A percentile compares a stretch with the other conserved stretches of the same genome.
phyloP scores from a whole-genome alignment of 106 monocot species.

The Allium fistulosum region DNA sequence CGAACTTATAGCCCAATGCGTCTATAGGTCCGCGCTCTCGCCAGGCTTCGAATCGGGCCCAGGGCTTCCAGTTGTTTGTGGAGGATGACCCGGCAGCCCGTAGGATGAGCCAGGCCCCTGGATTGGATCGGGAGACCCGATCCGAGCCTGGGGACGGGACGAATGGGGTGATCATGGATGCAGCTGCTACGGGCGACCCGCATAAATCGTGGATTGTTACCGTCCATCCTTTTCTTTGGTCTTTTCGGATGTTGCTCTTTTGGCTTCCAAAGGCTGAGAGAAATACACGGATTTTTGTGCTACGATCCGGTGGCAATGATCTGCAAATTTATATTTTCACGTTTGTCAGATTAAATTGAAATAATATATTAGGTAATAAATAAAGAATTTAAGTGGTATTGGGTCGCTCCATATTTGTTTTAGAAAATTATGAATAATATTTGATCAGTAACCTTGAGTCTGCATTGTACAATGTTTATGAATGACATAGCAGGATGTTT shows the following conservation, averaged over 20 bases:
- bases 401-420: too few species aligned
- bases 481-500: too few species aligned
- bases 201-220: slow-evolving; percentile 94
- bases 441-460: too few species aligned
- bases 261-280: slow-evolving; percentile 46
- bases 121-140: slow-evolving; percentile 71
- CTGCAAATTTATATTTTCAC: neutral
- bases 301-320: slow-evolving; percentile 16
- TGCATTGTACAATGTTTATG: too few species aligned
- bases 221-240: slow-evolving; percentile 83
- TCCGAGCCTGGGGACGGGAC: slow-evolving; percentile 70
- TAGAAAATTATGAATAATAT: too few species aligned
- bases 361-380: neutral
- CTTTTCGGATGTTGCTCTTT: slow-evolving; percentile 2
- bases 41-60: slow-evolving; percentile 85
- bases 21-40: slow-evolving; percentile 52
- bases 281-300: slow-evolving; percentile 24
- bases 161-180: slow-evolving; percentile 89
- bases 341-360: neutral
- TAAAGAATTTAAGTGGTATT: too few species aligned
- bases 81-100: slow-evolving; percentile 24
- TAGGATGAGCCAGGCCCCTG: slow-evolving; percentile 87
- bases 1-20: slow-evolving; percentile 51
- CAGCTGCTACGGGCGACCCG: slow-evolving; percentile 72
- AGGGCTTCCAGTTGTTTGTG: slow-evolving; percentile 56